Conservation (phyloP, 768 basidiomycete genomes). For the Candolleomyces aberdarensis region DNA sequence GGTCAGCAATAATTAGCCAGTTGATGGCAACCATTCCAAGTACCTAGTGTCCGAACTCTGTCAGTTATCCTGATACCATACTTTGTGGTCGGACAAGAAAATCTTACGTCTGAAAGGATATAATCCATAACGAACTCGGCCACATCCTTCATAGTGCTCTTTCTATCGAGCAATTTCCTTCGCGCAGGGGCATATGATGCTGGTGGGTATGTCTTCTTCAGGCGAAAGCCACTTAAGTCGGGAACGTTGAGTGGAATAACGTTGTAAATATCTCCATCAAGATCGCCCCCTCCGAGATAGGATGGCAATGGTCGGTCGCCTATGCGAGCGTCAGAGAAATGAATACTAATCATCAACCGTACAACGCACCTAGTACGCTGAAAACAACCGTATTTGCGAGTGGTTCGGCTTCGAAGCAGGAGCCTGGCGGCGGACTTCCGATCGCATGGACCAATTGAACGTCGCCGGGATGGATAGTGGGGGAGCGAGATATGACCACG, state of each 20-base stretch:
- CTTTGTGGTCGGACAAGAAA: not conserved
- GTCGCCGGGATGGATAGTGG: slow-evolving; percentile 69
- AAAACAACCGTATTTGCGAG: slow-evolving; percentile 66
- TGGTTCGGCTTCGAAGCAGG: slow-evolving; percentile 49
- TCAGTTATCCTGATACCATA: not conserved
- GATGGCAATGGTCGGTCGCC: slow-evolving; percentile 60
- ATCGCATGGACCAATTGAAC: slow-evolving; percentile 60
- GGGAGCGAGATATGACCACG: slow-evolving; percentile 59
- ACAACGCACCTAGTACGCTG: slow-evolving; percentile 46
- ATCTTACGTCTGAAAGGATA: slow-evolving; percentile 58
- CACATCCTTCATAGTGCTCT: slow-evolving; percentile 60
- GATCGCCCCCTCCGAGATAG: slow-evolving; percentile 64
- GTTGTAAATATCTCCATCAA: slow-evolving; percentile 65
- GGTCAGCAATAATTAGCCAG: slow-evolving; percentile 67
- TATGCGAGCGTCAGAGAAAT: slow-evolving; percentile 20
- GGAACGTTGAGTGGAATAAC: slow-evolving; percentile 40
- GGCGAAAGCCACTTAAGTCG: slow-evolving; percentile 28
- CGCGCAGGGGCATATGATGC: slow-evolving; percentile 48
- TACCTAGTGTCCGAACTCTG: slow-evolving; percentile 30
- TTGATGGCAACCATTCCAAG: slow-evolving; percentile 61
- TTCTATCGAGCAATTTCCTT: slow-evolving; percentile 41
- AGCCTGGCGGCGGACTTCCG: slow-evolving; percentile 51
- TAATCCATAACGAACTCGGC: slow-evolving; percentile 70
- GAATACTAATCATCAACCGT: not conserved
- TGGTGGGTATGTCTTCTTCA: slow-evolving; percentile 25